Conservation (phyloP, 2,329 filamentous ascomycete genomes). For the Exophiala oligosperma region DNA sequence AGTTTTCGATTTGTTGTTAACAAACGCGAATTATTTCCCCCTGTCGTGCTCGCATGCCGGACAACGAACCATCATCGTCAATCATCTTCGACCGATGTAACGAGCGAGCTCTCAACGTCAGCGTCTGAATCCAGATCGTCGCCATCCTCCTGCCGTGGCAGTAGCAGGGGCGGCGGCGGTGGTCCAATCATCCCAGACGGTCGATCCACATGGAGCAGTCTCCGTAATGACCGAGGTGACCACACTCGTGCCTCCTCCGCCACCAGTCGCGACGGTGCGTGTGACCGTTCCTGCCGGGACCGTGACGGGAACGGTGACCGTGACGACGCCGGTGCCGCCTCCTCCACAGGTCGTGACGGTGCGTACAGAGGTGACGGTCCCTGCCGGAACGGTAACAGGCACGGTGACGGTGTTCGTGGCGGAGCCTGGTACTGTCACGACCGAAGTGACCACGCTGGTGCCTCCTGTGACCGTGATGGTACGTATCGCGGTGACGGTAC, state of each 20-base stretch:
- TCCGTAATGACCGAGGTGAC: not conserved
- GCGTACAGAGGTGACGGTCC: not conserved
- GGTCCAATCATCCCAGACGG: not conserved
- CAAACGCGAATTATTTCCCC: no score
- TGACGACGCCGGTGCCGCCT: not conserved
- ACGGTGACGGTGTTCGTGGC: no score
- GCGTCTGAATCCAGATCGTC: not conserved
- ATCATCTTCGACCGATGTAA: no score
- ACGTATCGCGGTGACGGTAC: not conserved
- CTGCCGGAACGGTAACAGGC: no score
- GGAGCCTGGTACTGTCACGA: not conserved
- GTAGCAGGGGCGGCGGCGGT: not conserved
- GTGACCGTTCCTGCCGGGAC: not conserved
- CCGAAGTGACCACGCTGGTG: not conserved
- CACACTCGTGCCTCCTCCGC: not conserved
- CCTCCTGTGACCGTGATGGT: not conserved
- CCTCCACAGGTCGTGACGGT: not conserved
- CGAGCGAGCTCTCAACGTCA: not conserved
- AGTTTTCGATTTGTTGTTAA: no score
- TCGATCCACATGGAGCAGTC: not conserved
- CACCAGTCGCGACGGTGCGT: not conserved
- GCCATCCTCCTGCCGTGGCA: not conserved
- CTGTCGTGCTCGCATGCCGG: no score
- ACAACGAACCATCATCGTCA: no score
- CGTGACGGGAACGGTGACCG: not conserved